Evolutionary conservation across 2,329 filamentous ascomycete genomes (phyloP), one percentile per base, ranked within the genome.

Genomic region (Colletotrichum scovillei): DNA sequence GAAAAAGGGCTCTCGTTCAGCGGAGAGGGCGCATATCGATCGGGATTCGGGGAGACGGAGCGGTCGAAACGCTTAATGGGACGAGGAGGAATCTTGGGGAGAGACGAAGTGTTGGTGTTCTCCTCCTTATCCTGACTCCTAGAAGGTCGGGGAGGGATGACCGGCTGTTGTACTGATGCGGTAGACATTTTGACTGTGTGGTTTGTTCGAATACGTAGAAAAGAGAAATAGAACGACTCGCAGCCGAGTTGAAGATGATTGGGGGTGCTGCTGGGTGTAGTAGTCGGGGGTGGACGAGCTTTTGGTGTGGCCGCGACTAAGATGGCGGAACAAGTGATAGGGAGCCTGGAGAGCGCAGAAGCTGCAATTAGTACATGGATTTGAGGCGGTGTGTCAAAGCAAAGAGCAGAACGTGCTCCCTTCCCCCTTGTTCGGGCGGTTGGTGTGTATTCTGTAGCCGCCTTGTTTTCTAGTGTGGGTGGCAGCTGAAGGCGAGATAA

Each of bases 11-110:
- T 89, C 78, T 95, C 93, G 81, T 96, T 97, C 78, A 98, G 87
- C 9, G 96, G 96, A 65, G 95, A 98, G 63, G 91, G 94, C 46
- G 95, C 94, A 81, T 93, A 98, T 78, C 92, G 92, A 78, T 94
- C 92, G 77, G 92, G 91, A 77, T 91, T 89, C 56, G 94, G 94
- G 68, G 95, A 97, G 75, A 92, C 82, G 35, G 94, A 94, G 82
- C 95, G 93, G 76, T 95, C 92, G 77, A 91, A 80, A 58, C 93
- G 93, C 80, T 92, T 92, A 65, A 81, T 76, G 5, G 95, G 95
- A 75, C 95, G 93, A 74, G 95, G 93, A 75, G 95, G 95, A 62
- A 98, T 88, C 79, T 90, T 90, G 74, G 95, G 95, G 55, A 90
- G 84, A 56, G 78, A 68, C 55, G 79, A 77, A 6, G 78, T 71